A percentile compares a stretch with the other conserved stretches of the same genome.
Evolutionary conservation across 176 grass and related monocot species (phyloP).

Genomic region (Ensete ventricosum): DNA sequence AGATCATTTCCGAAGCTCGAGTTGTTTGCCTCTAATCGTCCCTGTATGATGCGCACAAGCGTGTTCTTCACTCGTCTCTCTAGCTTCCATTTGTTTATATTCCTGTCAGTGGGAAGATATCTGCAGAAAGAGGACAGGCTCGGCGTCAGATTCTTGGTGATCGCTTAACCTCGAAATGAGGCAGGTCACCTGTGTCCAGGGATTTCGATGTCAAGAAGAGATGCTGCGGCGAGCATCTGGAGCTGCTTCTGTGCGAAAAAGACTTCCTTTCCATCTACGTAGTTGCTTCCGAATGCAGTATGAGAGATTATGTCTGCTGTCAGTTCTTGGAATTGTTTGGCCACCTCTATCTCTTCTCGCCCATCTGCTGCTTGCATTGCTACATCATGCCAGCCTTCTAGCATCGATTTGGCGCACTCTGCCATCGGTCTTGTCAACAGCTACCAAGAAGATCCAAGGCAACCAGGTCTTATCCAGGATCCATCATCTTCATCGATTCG

Average conservation of each 20-base stretch:
- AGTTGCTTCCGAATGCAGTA: neutral
- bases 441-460: neutral
- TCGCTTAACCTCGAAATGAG: too few relatives aligned
- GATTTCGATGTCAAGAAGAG: neutral
- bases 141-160: neutral
- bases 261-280: neutral
- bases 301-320: conserved; percentile 1
- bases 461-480: too few relatives aligned
- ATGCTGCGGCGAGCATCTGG: neutral
- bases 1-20: neutral
- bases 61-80: neutral
- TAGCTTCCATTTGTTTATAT: conserved; percentile 2
- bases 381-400: neutral
- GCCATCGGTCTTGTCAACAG: neutral
- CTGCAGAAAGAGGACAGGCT: neutral
- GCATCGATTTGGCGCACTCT: neutral
- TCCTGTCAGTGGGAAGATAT: neutral
- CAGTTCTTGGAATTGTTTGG: neutral
- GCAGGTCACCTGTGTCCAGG: neutral
- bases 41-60: neutral
- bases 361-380: neutral
- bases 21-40: neutral
- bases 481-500: too few relatives aligned
- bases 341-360: neutral
- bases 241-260: neutral